phyloP scores from a whole-genome alignment of 2,329 filamentous ascomycete genomes.

The Emydomyces testavorans region DNA sequence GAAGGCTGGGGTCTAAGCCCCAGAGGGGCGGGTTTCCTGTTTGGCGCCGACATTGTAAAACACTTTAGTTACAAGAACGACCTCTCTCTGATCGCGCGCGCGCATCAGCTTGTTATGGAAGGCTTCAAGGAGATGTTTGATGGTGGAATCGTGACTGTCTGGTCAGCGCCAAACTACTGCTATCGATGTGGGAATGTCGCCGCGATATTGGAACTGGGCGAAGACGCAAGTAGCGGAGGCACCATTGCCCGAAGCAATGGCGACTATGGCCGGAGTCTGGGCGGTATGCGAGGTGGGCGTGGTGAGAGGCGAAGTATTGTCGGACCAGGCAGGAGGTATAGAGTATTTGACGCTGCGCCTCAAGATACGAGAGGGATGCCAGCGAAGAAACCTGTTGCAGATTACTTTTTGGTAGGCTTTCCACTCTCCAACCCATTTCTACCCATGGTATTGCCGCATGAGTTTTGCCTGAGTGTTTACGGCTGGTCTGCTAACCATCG shows the following conservation, averaged over 20 bases:
- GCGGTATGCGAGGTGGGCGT: slow-evolving; percentile 42
- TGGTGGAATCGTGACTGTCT: slow-evolving; percentile 91
- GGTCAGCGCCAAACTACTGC: slow-evolving; percentile 95
- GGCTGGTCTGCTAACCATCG: background rate
- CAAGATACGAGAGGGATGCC: slow-evolving; percentile 97
- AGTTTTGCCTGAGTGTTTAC: background rate
- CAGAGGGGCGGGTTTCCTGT: slow-evolving; percentile 87
- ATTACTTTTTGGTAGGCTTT: slow-evolving; percentile 66
- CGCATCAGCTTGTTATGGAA: slow-evolving; percentile 97
- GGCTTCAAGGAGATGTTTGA: slow-evolving; percentile 99
- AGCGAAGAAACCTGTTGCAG: slow-evolving; percentile 93
- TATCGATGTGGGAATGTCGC: slow-evolving; percentile 94
- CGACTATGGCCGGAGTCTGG: slow-evolving; percentile 34
- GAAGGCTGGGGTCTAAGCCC: slow-evolving; percentile 94
- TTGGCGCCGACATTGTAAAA: slow-evolving; percentile 87
- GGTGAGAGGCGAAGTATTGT: slow-evolving; percentile 35
- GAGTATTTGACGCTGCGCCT: slow-evolving; percentile 91
- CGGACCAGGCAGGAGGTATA: slow-evolving; percentile 78
- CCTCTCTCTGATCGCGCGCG: slow-evolving; percentile 78
- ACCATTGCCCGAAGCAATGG: slow-evolving; percentile 53
- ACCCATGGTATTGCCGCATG: background rate
- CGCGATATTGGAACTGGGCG: slow-evolving; percentile 81
- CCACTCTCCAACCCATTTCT: background rate
- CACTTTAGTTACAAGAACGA: slow-evolving; percentile 93
- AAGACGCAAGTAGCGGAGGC: slow-evolving; percentile 66